Conservation (phyloP, 1,284 basidiomycete genomes). For the Moesziomyces globuligerus region DNA sequence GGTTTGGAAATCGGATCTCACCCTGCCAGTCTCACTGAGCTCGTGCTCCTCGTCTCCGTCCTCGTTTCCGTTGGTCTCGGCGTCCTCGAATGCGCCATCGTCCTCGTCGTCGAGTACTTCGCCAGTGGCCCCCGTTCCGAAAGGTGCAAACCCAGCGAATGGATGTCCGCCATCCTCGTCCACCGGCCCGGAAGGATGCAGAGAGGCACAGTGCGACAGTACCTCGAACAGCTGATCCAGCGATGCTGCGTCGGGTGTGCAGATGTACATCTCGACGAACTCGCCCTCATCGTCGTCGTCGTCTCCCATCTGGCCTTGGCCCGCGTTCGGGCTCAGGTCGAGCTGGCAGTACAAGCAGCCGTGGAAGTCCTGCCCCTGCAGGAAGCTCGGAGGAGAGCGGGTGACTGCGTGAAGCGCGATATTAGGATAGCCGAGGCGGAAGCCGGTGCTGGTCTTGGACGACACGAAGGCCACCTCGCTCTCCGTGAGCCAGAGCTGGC, state of each 20-base stretch:
- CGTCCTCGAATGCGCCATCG: slow-evolving; percentile 72
- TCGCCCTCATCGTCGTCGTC: slow-evolving; percentile 50
- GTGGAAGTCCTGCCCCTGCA: slow-evolving; percentile 3
- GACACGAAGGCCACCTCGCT: slow-evolving; percentile 53
- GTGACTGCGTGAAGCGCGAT: slow-evolving; percentile 64
- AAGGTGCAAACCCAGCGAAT: slow-evolving; percentile 60
- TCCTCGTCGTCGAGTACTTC: slow-evolving; percentile 70
- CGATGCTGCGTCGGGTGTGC: slow-evolving; percentile 66
- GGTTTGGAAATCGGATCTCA: slow-evolving; percentile 88
- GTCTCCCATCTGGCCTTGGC: slow-evolving; percentile 28
- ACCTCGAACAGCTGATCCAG: slow-evolving; percentile 89
- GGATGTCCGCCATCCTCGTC: slow-evolving; percentile 72
- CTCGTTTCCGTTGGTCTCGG: slow-evolving; percentile 31
- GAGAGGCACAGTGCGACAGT: slow-evolving; percentile 85
- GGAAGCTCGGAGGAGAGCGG: slow-evolving; percentile 48
- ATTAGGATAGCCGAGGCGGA: slow-evolving; percentile 53
- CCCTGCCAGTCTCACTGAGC: slow-evolving; percentile 85
- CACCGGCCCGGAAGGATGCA: slow-evolving; percentile 75
- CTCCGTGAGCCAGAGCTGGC: slow-evolving; percentile 55
- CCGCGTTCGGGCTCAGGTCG: slow-evolving; percentile 52
- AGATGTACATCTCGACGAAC: slow-evolving; percentile 59
- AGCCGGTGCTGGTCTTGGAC: slow-evolving; percentile 30
- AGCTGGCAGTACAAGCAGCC: slow-evolving; percentile 65
- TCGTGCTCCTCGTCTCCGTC: slow-evolving; percentile 69
- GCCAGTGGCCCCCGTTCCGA: slow-evolving; percentile 47